These are phyloP conservation scores for Wilcoxina mikolae DNA, from an alignment of 495 filamentous ascomycete genomes.

Conservation along the genomic window DNA sequence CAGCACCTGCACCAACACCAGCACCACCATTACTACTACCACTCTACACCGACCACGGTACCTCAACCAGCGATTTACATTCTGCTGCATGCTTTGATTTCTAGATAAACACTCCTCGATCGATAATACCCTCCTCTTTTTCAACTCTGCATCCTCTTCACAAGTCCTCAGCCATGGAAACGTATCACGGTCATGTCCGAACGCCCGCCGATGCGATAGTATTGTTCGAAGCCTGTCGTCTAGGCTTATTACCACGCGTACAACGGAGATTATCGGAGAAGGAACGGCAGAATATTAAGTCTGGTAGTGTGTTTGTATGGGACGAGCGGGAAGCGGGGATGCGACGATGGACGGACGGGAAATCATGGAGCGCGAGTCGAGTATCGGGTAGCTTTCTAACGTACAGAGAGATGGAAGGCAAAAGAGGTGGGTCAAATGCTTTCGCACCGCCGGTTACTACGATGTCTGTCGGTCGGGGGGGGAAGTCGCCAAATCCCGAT, in stretches of 20 bases:
- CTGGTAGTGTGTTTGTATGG: constrained; percentile 97
- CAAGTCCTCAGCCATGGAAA: constrained; percentile 55
- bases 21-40: neutral
- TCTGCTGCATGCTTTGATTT: neutral
- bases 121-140: neutral
- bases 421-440: constrained; percentile 54
- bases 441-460: constrained; percentile 40
- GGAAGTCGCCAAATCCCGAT: constrained; percentile 67
- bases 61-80: neutral
- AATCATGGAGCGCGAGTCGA: constrained; percentile 96
- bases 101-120: neutral
- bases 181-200: constrained; percentile 83
- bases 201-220: constrained; percentile 91
- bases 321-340: constrained; percentile 97
- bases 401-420: constrained; percentile 97
- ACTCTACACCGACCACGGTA: neutral
- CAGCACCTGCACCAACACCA: neutral
- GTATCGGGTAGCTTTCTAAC: constrained; percentile 96
- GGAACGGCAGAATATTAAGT: constrained; percentile 83
- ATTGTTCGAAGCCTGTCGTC: constrained; percentile 87
- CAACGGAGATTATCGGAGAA: constrained; percentile 92
- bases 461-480: constrained; percentile 37
- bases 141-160: neutral
- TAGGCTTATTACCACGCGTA: constrained; percentile 79
- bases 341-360: constrained; percentile 96